These are phyloP conservation scores for Chaetomium olivaceum DNA, from an alignment of 2,329 filamentous ascomycete species.

Conservation along the genomic window DNA sequence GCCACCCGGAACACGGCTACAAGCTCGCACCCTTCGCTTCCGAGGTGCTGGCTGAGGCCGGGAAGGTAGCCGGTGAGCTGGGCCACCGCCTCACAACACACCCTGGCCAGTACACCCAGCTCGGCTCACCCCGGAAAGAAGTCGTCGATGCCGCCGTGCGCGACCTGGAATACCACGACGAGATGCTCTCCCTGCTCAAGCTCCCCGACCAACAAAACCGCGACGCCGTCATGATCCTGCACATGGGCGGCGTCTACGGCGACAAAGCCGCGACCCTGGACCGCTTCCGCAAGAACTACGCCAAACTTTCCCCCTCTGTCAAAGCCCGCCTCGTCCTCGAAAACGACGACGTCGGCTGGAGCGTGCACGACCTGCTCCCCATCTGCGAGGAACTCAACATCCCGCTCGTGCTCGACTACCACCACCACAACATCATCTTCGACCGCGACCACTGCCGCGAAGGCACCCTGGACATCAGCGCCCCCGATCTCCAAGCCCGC, in stretches of 20 bases:
- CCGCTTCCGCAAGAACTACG: conserved; percentile 76
- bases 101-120: conserved; percentile 89
- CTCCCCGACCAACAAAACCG: conserved; percentile 76
- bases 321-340: conserved; percentile 85
- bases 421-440: conserved; percentile 95
- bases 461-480: conserved; percentile 78
- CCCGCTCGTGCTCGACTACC: conserved; percentile 86
- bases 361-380: conserved; percentile 86
- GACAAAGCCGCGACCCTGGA: conserved; percentile 78
- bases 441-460: conserved; percentile 72
- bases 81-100: conserved; percentile 88
- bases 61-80: conserved; percentile 72
- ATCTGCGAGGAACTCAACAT: conserved; percentile 94
- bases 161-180: conserved; percentile 85
- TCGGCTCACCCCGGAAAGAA: conserved; percentile 76
- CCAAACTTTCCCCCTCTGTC: conserved; percentile 63
- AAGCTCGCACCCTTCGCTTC: conserved; percentile 80
- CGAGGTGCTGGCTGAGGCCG: conserved; percentile 72
- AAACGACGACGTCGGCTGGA: conserved; percentile 92
- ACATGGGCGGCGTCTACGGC: conserved; percentile 89
- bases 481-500: conserved; percentile 62
- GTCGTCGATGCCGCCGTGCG: conserved; percentile 77
- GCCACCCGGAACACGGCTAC: conserved; percentile 84
- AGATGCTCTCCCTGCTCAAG: conserved; percentile 75
- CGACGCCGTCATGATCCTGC: conserved; percentile 91